phyloP scores from a whole-genome alignment of 2,329 filamentous ascomycete species.

The Talaromyces sp. region DNA sequence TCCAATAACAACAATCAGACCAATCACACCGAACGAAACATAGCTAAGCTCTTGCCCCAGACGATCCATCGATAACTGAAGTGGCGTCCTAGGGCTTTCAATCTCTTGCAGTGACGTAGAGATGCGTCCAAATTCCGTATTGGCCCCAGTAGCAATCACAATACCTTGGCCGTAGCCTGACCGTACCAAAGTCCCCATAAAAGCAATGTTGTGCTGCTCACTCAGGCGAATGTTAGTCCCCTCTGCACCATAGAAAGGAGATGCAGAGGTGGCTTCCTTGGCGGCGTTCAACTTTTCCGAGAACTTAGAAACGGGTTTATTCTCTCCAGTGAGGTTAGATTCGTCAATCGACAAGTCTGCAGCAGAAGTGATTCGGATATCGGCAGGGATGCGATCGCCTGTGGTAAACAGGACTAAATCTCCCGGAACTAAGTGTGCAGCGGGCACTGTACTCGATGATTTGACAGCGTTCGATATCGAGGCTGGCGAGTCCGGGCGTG shows the following conservation, averaged over 20 bases:
- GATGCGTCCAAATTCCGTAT: conserved; percentile 94
- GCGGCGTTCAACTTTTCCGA: conserved; percentile 54
- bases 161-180: conserved; percentile 94
- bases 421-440: conserved; percentile 80
- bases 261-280: conserved; percentile 34
- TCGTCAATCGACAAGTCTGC: conserved; percentile 91
- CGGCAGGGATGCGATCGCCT: conserved; percentile 91
- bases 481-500: conserved; percentile 45
- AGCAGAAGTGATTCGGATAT: conserved; percentile 88
- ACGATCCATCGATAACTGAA: conserved; percentile 97
- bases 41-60: conserved; percentile 94
- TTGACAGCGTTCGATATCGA: conserved; percentile 62
- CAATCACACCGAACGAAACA: conserved; percentile 92
- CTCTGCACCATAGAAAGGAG: conserved; percentile 58
- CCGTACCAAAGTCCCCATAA: conserved; percentile 95
- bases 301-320: conserved; percentile 81
- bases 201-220: conserved; percentile 84
- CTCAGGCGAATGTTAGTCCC: conserved; percentile 63
- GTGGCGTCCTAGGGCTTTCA: conserved; percentile 86
- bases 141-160: conserved; percentile 91
- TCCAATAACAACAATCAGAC: conserved; percentile 84
- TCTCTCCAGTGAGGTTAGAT: conserved; percentile 94
- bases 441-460: conserved; percentile 79
- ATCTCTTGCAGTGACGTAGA: conserved; percentile 91
- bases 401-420: conserved; percentile 93